phyloP scores from a whole-genome alignment of 176 grass and related monocot genomes.

The Zizania latifolia region DNA sequence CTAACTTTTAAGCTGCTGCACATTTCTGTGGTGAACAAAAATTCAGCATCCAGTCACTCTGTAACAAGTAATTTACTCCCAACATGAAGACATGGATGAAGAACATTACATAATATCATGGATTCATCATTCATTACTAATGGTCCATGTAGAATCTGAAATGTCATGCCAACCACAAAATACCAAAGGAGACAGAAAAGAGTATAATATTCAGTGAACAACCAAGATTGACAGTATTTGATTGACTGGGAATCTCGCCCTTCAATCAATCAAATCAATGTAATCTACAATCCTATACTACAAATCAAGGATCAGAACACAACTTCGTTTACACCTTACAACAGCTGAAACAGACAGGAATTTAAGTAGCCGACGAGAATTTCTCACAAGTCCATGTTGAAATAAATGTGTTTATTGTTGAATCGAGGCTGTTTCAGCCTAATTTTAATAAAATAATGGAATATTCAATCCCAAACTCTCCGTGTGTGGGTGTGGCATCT shows the following conservation, averaged over 20 bases:
- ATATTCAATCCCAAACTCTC: not conserved
- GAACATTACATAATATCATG: not conserved
- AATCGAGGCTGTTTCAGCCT: constrained; percentile 1
- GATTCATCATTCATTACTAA: no score
- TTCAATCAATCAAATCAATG: constrained; percentile 5
- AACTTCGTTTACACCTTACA: constrained; percentile 10
- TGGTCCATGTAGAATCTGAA: not conserved
- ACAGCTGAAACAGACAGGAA: constrained; percentile 20
- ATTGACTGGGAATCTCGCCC: not conserved
- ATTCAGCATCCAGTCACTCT: not conserved
- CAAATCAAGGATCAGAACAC: not conserved
- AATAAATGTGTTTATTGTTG: not conserved
- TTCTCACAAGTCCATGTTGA: not conserved
- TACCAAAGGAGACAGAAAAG: not conserved
- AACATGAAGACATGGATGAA: not conserved
- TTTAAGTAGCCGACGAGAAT: not conserved
- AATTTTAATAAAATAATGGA: constrained; percentile 9
- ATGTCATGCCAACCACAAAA: not conserved
- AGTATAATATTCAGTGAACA: not conserved
- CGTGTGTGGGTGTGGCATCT: not conserved
- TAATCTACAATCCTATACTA: not conserved
- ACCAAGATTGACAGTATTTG: not conserved
- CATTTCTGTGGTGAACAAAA: not conserved
- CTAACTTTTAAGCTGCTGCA: not conserved
- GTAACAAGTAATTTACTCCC: not conserved